Conservation (phyloP, 805 yeast genomes). For the Candida incommunis region DNA sequence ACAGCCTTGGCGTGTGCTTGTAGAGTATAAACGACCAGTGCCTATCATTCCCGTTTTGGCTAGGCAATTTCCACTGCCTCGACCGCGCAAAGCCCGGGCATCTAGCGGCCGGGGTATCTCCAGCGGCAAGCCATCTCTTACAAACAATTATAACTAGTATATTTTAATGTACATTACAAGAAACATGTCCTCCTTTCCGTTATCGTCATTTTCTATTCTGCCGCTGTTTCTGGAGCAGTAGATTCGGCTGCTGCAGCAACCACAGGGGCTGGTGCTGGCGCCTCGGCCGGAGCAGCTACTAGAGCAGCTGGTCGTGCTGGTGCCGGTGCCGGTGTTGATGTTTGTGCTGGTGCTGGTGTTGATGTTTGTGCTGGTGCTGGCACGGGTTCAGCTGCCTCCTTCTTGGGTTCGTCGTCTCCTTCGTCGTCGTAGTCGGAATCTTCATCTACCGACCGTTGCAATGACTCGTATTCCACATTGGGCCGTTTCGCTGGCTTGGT, state of each 20-base stretch:
- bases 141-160: too few relatives aligned
- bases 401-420: constrained; percentile 16
- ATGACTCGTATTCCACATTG: constrained; percentile 11
- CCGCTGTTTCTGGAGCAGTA: not conserved
- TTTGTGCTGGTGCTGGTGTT: not conserved
- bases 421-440: constrained; percentile 34
- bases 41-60: too few relatives aligned
- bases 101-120: too few relatives aligned
- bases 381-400: not conserved
- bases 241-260: constrained; percentile 3
- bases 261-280: constrained; percentile 3
- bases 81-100: too few relatives aligned
- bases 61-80: too few relatives aligned
- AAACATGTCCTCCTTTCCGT: not conserved
- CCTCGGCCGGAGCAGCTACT: constrained; percentile 2
- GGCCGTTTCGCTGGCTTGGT: constrained; percentile 6
- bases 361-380: not conserved
- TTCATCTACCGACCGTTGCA: constrained; percentile 28
- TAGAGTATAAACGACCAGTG: too few relatives aligned
- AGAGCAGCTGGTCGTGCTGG: not conserved
- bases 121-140: too few relatives aligned
- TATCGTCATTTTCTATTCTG: not conserved
- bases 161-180: not conserved
- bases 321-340: not conserved
- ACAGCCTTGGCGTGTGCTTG: too few relatives aligned